A percentile compares a stretch with the other conserved stretches of the same genome.
Evolutionary conservation across 2,329 filamentous ascomycete genomes (phyloP).

Genomic region (Aspergillus calidoustus): DNA sequence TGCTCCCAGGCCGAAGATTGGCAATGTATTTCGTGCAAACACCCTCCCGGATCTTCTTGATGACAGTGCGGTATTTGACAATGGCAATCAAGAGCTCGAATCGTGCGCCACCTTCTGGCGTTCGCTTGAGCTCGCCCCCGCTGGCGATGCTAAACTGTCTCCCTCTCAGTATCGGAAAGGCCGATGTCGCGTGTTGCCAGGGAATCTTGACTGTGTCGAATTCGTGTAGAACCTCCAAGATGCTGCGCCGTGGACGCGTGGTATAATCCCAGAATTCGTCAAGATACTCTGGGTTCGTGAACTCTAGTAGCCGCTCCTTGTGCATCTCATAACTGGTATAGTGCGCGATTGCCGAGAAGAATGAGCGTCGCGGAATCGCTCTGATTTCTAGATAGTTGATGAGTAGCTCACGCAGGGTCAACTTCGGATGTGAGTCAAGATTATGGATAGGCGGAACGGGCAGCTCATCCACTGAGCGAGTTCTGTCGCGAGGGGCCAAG

Average conservation of each 20-base stretch:
- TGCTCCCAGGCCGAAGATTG: conserved; percentile 61
- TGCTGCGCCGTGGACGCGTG: conserved; percentile 83
- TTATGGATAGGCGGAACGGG: conserved; percentile 40
- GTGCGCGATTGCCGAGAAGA: conserved; percentile 78
- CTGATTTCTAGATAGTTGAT: conserved; percentile 86
- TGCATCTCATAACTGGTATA: conserved; percentile 76
- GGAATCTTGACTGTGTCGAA: conserved; percentile 85
- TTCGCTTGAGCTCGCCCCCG: conserved; percentile 58
- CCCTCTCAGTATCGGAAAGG: conserved; percentile 83
- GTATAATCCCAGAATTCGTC: conserved; percentile 98
- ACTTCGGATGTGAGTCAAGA: conserved; percentile 38
- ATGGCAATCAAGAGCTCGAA: conserved; percentile 82
- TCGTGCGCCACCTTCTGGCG: conserved; percentile 46
- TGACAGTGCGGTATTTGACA: conserved; percentile 87
- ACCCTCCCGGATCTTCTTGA: conserved; percentile 80
- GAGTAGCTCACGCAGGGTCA: conserved; percentile 76
- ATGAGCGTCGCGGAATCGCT: conserved; percentile 83
- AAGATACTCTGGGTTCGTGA: conserved; percentile 75
- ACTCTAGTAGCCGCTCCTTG: conserved; percentile 80
- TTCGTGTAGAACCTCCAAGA: conserved; percentile 89
- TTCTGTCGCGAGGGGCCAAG: conserved; percentile 46
- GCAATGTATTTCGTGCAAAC: conserved; percentile 89
- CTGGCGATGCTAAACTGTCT: conserved; percentile 93
- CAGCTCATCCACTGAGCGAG: conserved; percentile 25
- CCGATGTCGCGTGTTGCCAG: conserved; percentile 69